These are phyloP conservation scores for Paecilomyces fulvus DNA, from an alignment of 2,329 filamentous ascomycete species.

Conservation along the genomic window DNA sequence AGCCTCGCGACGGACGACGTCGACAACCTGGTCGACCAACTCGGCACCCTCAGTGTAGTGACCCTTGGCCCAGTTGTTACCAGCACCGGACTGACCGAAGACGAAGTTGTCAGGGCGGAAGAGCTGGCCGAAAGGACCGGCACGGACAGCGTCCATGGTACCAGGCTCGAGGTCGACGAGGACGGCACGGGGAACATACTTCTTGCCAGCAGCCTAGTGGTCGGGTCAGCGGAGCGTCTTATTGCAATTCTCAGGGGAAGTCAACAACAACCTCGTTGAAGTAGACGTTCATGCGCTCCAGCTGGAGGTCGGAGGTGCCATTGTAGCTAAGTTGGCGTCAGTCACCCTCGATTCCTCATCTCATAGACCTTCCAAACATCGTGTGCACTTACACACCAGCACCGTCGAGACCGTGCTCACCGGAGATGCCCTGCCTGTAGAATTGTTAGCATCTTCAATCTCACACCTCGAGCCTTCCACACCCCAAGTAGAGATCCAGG, in stretches of 20 bases:
- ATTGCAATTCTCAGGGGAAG: not conserved
- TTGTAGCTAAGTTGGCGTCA: slow-evolving; percentile 62
- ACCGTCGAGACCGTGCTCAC: slow-evolving; percentile 94
- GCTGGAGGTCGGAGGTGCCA: slow-evolving; percentile 95
- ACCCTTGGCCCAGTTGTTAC: slow-evolving; percentile 99
- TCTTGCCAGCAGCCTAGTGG: slow-evolving; percentile 80
- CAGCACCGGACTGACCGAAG: slow-evolving; percentile 97
- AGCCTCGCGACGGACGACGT: slow-evolving; percentile 96
- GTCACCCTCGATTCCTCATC: slow-evolving; percentile 9
- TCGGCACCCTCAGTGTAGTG: slow-evolving; percentile 99
- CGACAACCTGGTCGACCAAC: slow-evolving; percentile 94
- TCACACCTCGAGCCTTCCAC: not conserved
- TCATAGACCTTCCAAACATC: not conserved
- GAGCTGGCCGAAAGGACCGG: slow-evolving; percentile 95
- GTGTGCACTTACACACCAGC: slow-evolving; percentile 72
- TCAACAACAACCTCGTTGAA: slow-evolving; percentile 67
- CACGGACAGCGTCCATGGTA: slow-evolving; percentile 98
- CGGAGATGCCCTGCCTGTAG: slow-evolving; percentile 68
- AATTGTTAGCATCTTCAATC: slow-evolving; percentile 30
- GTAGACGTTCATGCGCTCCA: slow-evolving; percentile 99
- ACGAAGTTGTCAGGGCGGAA: slow-evolving; percentile 99
- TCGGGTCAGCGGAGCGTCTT: not conserved
- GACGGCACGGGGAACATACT: slow-evolving; percentile 98
- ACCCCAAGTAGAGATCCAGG: not conserved
- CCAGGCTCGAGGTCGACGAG: slow-evolving; percentile 99